Conservation (phyloP, 108 stramenopile species). For the Pseudonitzschia pungens region DNA sequence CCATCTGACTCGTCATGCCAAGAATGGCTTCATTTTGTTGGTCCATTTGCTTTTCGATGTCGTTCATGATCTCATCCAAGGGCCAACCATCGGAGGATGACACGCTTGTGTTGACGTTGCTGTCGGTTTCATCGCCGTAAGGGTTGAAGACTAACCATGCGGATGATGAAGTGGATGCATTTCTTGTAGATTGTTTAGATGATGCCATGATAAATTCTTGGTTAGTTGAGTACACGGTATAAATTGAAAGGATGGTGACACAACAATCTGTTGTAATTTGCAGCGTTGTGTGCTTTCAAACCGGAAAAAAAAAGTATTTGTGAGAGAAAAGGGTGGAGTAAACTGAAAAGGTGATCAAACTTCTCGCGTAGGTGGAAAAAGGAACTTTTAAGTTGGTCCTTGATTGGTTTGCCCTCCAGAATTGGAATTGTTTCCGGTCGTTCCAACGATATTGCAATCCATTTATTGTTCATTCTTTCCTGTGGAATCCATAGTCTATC, state of each 20-base stretch:
- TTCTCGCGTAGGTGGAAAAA: no score
- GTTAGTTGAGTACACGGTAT: no score
- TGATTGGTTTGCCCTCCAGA: not conserved
- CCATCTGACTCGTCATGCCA: conserved; percentile 7
- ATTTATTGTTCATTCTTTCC: not conserved
- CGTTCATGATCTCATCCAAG: conserved; percentile 2
- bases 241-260: no score
- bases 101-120: not conserved
- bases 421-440: not conserved
- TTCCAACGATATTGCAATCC: not conserved
- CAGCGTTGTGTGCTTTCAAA: no score
- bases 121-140: not conserved
- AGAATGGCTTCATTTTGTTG: conserved; percentile 5
- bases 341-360: no score
- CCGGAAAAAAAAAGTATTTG: no score
- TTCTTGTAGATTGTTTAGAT: not conserved
- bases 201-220: not conserved
- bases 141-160: not conserved
- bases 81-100: not conserved
- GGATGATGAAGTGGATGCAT: not conserved
- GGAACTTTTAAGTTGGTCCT: no score
- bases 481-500: not conserved
- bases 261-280: no score
- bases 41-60: conserved; percentile 17
- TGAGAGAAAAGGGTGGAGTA: no score